phyloP scores from a whole-genome alignment of 108 stramenopile genomes.

The Nitzschia putrida region DNA sequence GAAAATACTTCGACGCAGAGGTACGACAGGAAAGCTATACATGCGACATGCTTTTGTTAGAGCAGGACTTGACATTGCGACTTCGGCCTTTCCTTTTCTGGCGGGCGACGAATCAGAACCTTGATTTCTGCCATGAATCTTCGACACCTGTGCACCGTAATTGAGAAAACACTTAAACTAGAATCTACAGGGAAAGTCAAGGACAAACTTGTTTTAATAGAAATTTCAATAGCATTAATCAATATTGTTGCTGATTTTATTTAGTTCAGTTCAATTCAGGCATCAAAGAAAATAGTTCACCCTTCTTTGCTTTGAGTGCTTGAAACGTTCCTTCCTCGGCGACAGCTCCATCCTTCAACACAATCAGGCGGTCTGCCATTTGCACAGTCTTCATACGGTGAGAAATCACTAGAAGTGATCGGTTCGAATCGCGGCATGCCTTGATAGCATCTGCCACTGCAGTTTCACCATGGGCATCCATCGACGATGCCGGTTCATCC shows the following conservation, averaged over 20 bases:
- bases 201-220: too few species aligned
- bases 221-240: too few species aligned
- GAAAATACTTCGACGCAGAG: too few species aligned
- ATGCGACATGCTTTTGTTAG: too few species aligned
- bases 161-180: too few species aligned
- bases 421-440: conserved; percentile 52
- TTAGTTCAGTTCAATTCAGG: conserved; percentile 47
- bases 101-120: too few species aligned
- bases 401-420: conserved; percentile 71
- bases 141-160: too few species aligned
- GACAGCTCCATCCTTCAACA: conserved; percentile 68
- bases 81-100: too few species aligned
- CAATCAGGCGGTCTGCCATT: conserved; percentile 64
- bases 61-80: too few species aligned
- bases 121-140: too few species aligned
- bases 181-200: too few species aligned
- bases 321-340: conserved; percentile 55
- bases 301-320: conserved; percentile 45
- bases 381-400: conserved; percentile 71
- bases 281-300: conserved; percentile 64
- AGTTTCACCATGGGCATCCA: conserved; percentile 78
- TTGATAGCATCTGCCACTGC: conserved; percentile 69
- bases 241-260: background rate
- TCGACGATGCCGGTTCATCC: conserved; percentile 86
- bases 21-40: too few species aligned